These are phyloP conservation scores for Huntiella abstrusa DNA, from an alignment of 2,329 filamentous ascomycete species.

Conservation along the genomic window DNA sequence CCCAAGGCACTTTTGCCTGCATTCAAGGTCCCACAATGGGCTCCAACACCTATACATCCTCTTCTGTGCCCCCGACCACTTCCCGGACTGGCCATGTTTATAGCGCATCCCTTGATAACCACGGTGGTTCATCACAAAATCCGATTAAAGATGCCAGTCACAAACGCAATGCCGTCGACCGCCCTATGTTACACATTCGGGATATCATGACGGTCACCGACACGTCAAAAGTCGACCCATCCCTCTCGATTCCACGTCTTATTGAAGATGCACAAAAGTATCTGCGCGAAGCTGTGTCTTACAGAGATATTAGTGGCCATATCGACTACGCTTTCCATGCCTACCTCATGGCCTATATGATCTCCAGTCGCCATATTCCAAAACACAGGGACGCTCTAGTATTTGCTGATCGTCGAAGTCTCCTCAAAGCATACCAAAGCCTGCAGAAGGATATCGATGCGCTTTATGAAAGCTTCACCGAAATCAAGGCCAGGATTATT, in stretches of 20 bases:
- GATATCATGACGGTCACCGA: conserved; percentile 26
- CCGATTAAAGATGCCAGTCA: neutral
- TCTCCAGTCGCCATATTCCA: conserved; percentile 59
- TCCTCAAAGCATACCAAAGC: conserved; percentile 28
- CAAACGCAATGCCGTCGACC: conserved; percentile 11
- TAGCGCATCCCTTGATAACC: conserved; percentile 18
- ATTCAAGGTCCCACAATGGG: conserved; percentile 2
- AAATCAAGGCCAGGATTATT: conserved; percentile 40
- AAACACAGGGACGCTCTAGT: conserved; percentile 54
- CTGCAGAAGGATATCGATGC: conserved; percentile 32
- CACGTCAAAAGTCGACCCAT: conserved; percentile 26
- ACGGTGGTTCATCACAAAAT: conserved; percentile 15
- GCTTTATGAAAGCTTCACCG: conserved; percentile 31
- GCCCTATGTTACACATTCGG: conserved; percentile 32
- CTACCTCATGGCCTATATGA: conserved; percentile 65
- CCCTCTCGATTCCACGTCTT: conserved; percentile 33
- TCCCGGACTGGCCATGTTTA: conserved; percentile 9
- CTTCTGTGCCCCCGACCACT: neutral
- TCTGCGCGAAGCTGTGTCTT: conserved; percentile 40
- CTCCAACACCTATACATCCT: conserved; percentile 6
- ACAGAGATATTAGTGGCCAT: conserved; percentile 38
- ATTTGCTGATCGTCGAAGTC: conserved; percentile 33
- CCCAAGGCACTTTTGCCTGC: no score
- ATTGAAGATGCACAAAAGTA: conserved; percentile 33
- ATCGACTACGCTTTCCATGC: conserved; percentile 64